Evolutionary conservation across 805 yeast species (phyloP), one percentile per base, ranked within the genome.

Genomic region (Lachancea mirantina): DNA sequence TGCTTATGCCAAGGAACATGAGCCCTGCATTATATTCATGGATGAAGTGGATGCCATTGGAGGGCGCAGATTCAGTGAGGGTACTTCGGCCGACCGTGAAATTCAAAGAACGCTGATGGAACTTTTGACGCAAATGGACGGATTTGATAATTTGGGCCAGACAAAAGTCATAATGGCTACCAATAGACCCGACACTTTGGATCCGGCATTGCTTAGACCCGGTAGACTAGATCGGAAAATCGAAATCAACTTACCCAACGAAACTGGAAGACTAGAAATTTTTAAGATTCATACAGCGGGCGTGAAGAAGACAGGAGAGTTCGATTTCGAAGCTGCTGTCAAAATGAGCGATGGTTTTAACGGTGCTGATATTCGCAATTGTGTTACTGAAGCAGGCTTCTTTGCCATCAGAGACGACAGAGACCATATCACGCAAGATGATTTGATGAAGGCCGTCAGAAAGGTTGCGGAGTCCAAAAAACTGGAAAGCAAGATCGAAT

Each of bases 11-110:
- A 87, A 78, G 57, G 98, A 89, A 54, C 97, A 89, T 59, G 97
- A 84, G 58, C 97, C 97, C 11, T 89, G 97, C 64, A 88, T 92
- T 55, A 92, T 89, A 36, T 89, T 89, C 58, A 88, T 89, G 95
- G 98, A 89, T 66, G 98, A 89, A 69, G 78, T 89, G 42, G 98
- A 92, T 67, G 98, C 98, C 38, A 89, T 89, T 61, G 98, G 98
- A 55, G 98, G 98, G 30, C 78, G 98, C 52, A 76, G 98, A 61
- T 89, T 89, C 62, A 77, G 89, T 46, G 98, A 89, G 61, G 98
- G 98, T 64, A 89, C 97, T 2, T 84, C 95, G 6, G 97, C 98
- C 3, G 98, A 89, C 64, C 81, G 98, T 62, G 98, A 89, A 62
- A 89, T 89, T 55, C 98, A 89, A 67, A 81, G 98, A 66, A 89